Evolutionary conservation across 1,139 yeast species (phyloP).

Genomic region (Lodderomyces oxycetoniae): DNA sequence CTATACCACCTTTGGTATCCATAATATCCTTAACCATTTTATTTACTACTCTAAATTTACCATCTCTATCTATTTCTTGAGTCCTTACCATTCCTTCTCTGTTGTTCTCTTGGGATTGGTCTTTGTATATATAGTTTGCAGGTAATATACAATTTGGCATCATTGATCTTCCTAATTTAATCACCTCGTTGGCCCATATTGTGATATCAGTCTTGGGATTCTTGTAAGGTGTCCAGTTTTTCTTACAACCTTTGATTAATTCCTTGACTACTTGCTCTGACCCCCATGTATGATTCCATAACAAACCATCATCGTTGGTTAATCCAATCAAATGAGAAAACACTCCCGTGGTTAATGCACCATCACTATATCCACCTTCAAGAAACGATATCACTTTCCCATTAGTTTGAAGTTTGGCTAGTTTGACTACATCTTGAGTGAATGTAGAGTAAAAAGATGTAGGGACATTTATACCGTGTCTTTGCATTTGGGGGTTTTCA

Average conservation of each 20-base stretch:
- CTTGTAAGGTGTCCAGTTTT: constrained; percentile 58
- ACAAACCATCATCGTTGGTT: constrained; percentile 36
- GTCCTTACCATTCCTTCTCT: constrained; percentile 2
- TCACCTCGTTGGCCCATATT: constrained; percentile 67
- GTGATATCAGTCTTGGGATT: constrained; percentile 43
- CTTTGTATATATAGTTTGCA: constrained; percentile 34
- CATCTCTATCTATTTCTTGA: too few species aligned
- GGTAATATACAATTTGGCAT: constrained; percentile 55
- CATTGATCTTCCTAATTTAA: constrained; percentile 62
- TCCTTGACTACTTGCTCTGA: constrained; percentile 60
- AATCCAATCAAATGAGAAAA: constrained; percentile 74
- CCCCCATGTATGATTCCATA: constrained; percentile 66
- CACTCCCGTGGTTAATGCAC: constrained; percentile 75
- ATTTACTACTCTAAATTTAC: constrained; percentile 15
- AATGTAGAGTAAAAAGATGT: constrained; percentile 73
- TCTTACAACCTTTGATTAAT: constrained; percentile 64
- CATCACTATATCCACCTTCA: constrained; percentile 88
- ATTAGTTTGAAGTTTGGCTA: constrained; percentile 57
- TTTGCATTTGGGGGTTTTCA: constrained; percentile 78
- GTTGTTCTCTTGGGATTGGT: constrained; percentile 13
- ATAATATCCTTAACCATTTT: constrained; percentile 33
- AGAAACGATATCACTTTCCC: constrained; percentile 67
- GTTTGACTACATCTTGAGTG: constrained; percentile 64
- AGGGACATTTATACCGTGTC: constrained; percentile 81
- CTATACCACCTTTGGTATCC: constrained; percentile 12